These are phyloP conservation scores for Paraphoma sp. DNA, from an alignment of 2,329 filamentous ascomycete genomes.

Conservation along the genomic window DNA sequence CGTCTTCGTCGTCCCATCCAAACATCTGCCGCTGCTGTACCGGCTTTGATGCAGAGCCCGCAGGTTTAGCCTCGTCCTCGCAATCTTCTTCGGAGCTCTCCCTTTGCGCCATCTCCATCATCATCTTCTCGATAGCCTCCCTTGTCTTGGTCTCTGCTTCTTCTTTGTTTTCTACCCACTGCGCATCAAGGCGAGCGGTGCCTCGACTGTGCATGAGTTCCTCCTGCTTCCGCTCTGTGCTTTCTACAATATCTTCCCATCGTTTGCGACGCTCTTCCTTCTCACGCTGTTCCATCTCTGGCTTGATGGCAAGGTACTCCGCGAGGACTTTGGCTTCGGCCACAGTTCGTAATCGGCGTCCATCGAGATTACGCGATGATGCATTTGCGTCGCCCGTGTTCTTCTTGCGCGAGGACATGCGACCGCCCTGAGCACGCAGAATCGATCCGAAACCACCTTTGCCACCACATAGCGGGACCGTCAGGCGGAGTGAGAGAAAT, in stretches of 20 bases:
- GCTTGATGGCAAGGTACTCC: constrained; percentile 93
- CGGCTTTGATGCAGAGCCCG: constrained; percentile 33
- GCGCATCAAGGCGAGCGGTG: constrained; percentile 73
- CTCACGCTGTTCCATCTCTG: constrained; percentile 95
- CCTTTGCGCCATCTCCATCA: constrained; percentile 51
- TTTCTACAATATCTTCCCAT: constrained; percentile 88
- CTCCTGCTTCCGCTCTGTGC: constrained; percentile 81
- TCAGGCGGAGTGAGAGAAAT: constrained; percentile 83
- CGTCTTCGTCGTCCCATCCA: constrained; percentile 79
- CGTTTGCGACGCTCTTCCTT: constrained; percentile 83
- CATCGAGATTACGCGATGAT: constrained; percentile 92
- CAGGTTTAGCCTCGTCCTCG: constrained; percentile 36
- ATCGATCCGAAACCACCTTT: constrained; percentile 99
- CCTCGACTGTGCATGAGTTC: constrained; percentile 79
- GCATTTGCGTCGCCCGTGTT: constrained; percentile 83
- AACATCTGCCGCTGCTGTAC: constrained; percentile 63
- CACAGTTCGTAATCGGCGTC: constrained; percentile 85
- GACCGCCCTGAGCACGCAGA: constrained; percentile 91
- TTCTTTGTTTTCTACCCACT: constrained; percentile 96
- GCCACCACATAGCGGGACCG: constrained; percentile 81
- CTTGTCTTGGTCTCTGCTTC: constrained; percentile 84
- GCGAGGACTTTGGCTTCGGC: constrained; percentile 95
- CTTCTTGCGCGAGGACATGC: constrained; percentile 94
- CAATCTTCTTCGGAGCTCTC: constrained; percentile 48
- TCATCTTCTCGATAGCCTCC: constrained; percentile 69